These are phyloP conservation scores for Piromyces sp. DNA, from an alignment of 192 early-diverging fungal species.

Conservation along the genomic window DNA sequence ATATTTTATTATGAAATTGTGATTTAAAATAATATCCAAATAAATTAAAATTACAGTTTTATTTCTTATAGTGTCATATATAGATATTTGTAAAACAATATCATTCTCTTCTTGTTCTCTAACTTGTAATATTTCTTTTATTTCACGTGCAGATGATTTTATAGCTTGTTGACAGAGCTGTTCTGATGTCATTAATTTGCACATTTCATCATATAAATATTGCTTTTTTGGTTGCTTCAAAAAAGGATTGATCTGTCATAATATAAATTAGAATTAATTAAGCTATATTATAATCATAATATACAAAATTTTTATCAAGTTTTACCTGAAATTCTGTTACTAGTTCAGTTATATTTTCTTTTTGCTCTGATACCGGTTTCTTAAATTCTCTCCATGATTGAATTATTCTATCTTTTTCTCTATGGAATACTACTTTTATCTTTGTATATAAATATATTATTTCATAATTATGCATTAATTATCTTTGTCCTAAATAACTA, in stretches of 20 bases:
- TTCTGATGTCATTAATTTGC: conserved; percentile 19
- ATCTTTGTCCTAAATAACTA: no score
- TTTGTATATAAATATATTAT: conserved; percentile 1
- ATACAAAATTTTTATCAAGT: no score
- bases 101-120: conserved; percentile 26
- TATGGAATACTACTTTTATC: conserved; percentile 32
- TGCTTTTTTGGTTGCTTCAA: conserved; percentile 30
- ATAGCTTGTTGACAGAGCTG: conserved; percentile 23
- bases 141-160: conserved; percentile 24
- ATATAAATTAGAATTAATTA: background rate
- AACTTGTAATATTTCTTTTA: conserved; percentile 23
- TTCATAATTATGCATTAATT: no score
- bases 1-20: no score
- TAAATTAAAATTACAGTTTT: conserved; percentile 15
- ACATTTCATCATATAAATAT: conserved; percentile 27
- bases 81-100: conserved; percentile 19
- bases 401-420: conserved; percentile 24
- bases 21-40: no score
- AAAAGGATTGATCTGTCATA: conserved; percentile 23
- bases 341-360: conserved; percentile 19
- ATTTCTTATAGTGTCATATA: conserved; percentile 39
- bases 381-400: conserved; percentile 29
- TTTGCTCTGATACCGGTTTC: conserved; percentile 33
- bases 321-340: conserved; percentile 12
- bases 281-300: no score